phyloP scores from a whole-genome alignment of 2,329 filamentous ascomycete genomes.

The Pyricularia pennisetigena region DNA sequence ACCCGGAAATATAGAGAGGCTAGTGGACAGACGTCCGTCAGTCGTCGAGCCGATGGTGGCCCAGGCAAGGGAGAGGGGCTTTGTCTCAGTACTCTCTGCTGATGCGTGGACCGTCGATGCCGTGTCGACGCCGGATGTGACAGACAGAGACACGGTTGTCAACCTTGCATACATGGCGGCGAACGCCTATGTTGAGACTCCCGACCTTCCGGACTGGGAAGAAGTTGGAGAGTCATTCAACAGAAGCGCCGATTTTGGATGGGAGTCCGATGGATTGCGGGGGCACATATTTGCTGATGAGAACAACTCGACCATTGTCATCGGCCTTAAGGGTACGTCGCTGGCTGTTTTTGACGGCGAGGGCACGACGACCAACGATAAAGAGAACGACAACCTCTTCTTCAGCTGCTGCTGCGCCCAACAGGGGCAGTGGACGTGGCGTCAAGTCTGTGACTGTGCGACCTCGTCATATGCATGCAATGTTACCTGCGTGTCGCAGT shows the following conservation, averaged over 20 bases:
- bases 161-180: conserved; percentile 81
- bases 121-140: conserved; percentile 68
- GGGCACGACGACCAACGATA: conserved; percentile 94
- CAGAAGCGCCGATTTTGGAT: conserved; percentile 81
- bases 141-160: conserved; percentile 75
- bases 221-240: conserved; percentile 75
- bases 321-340: conserved; percentile 86
- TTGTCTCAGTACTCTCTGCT: conserved; percentile 55
- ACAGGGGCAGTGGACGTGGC: conserved; percentile 82
- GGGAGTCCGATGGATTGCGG: conserved; percentile 79
- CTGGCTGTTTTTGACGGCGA: conserved; percentile 92
- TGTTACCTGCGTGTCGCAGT: conserved; percentile 72
- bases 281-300: conserved; percentile 90
- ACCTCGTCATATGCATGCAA: conserved; percentile 84
- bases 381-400: conserved; percentile 94
- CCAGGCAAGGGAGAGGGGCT: conserved; percentile 58
- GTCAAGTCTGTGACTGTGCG: conserved; percentile 88
- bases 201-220: conserved; percentile 68
- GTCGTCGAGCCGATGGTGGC: conserved; percentile 73
- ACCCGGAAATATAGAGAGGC: conserved; percentile 62
- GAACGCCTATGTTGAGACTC: conserved; percentile 74
- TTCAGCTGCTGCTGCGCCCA: conserved; percentile 97
- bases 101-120: conserved; percentile 79
- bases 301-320: conserved; percentile 76
- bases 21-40: conserved; percentile 67